Conservation (phyloP, 805 yeast genomes). For the Candida khao-thaluensis region DNA sequence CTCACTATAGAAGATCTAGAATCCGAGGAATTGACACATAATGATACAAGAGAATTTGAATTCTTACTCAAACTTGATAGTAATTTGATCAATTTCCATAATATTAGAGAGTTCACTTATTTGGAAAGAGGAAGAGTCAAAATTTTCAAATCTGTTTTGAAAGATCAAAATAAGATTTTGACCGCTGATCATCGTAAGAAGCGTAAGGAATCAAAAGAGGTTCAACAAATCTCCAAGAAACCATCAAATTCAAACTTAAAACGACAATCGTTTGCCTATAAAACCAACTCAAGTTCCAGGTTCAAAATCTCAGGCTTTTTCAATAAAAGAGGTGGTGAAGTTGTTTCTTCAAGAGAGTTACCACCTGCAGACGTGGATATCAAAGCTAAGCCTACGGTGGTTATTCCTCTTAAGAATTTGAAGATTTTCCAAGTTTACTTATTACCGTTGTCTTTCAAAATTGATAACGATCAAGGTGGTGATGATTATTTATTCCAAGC, state of each 20-base stretch:
- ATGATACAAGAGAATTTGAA: slow-evolving; percentile 46
- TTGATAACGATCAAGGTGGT: slow-evolving; percentile 40
- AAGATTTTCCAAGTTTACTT: slow-evolving; percentile 54
- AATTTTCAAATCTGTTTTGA: slow-evolving; percentile 30
- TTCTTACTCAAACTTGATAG: slow-evolving; percentile 51
- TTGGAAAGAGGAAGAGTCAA: slow-evolving; percentile 24
- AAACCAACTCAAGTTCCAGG: slow-evolving; percentile 38
- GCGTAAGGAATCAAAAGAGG: slow-evolving; percentile 17
- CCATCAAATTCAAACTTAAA: slow-evolving; percentile 28
- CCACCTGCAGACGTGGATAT: slow-evolving; percentile 53
- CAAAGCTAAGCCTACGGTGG: slow-evolving; percentile 50
- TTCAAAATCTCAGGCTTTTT: slow-evolving; percentile 60
- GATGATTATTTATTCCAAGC: slow-evolving; percentile 71
- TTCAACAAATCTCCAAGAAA: slow-evolving; percentile 25
- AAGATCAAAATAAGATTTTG: slow-evolving; percentile 33
- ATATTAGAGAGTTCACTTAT: slow-evolving; percentile 34
- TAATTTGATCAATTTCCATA: slow-evolving; percentile 30
- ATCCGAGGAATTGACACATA: slow-evolving; percentile 22
- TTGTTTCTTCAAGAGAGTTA: slow-evolving; percentile 52
- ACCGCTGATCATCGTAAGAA: slow-evolving; percentile 33
- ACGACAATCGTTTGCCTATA: slow-evolving; percentile 41
- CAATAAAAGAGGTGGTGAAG: slow-evolving; percentile 39
- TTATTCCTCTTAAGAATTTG: slow-evolving; percentile 46
- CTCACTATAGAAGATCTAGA: slow-evolving; percentile 34
- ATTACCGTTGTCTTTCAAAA: slow-evolving; percentile 48